Base-by-base conservation (phyloP, 2,329 filamentous ascomycete genomes). In the Fusarium sublunatum region DNA sequence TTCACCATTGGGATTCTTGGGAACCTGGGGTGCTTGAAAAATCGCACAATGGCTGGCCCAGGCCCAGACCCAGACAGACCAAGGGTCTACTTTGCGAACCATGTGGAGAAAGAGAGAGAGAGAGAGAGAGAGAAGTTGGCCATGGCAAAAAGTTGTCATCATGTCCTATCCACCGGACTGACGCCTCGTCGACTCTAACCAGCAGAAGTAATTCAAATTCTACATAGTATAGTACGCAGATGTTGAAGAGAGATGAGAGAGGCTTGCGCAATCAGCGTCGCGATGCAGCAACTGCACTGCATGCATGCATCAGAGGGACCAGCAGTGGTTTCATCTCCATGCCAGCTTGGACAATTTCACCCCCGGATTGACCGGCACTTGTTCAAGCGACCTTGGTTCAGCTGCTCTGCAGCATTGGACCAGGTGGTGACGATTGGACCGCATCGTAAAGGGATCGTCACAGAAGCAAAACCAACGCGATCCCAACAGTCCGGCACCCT, bases 401-500 rank as follows among this genome's bases (percentile, higher is more conserved):
- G 49, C 43, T 34, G 31, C 31, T 34, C 31, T 5, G 31, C 34
- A 64, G 39, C 32, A 36, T 34, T 38, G 19, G 25, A 47, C 40
- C 48, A 40, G 41, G 24, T 29, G 26, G 46, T 46, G 29, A 36
- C 40, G 28, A 65, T 59, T 61, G 61, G 61, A 52, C 50, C 61
- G 41, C 45, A 48, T 60, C 57, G 10, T 24, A 46, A 57, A 65
- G 50, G 31, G 61, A 65, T 65, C 57, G 57, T 50, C 61, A 11
- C 47, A 62, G 26, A 49, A 46, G 38, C 29, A 50, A 50, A 47
- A 46, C 54, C 51, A 43, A 28, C 47, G 19, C 60, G 53, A 61
- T 61, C 45, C 64, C 60, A 66, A 61, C 52, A 53, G 48, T 50
- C 55, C 59, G 45, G 53, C 48, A 55, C 61, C 57, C 62, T 53